Conservation (phyloP, 1,284 basidiomycete species). For the Rhizopogon parksii region DNA sequence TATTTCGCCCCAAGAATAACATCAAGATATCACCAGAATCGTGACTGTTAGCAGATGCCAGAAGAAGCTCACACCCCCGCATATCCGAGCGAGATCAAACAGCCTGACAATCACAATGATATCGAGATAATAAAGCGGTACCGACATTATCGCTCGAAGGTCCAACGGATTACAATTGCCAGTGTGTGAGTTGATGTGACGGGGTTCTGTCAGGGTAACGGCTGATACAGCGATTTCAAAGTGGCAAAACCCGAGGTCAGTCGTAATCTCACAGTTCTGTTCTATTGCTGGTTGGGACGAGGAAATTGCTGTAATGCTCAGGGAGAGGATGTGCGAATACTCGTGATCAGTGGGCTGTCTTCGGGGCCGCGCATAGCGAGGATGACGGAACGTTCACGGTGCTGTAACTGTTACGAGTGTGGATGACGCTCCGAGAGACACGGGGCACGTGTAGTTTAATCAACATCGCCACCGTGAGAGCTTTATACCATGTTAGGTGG, state of each 20-base stretch:
- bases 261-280: background rate
- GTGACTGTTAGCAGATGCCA: too few relatives aligned
- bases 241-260: background rate
- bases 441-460: background rate
- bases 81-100: conserved; percentile 2
- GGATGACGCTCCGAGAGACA: background rate
- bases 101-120: background rate
- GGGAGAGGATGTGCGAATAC: background rate
- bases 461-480: too few relatives aligned
- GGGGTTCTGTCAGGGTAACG: conserved; percentile 1
- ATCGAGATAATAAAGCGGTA: background rate
- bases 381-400: background rate
- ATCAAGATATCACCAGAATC: too few relatives aligned
- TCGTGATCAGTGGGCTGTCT: background rate
- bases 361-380: background rate
- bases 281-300: background rate
- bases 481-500: too few relatives aligned
- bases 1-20: too few relatives aligned
- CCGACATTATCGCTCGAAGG: background rate
- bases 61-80: background rate
- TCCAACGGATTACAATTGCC: conserved; percentile 15
- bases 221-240: background rate
- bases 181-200: conserved; percentile 17
- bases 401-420: too few relatives aligned
- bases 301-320: background rate